Percentiles rank a stretch among this genome's conserved stretches.
Evolutionary conservation across 495 filamentous ascomycete genomes (phyloP).

Genomic region (Xylaria curta): DNA sequence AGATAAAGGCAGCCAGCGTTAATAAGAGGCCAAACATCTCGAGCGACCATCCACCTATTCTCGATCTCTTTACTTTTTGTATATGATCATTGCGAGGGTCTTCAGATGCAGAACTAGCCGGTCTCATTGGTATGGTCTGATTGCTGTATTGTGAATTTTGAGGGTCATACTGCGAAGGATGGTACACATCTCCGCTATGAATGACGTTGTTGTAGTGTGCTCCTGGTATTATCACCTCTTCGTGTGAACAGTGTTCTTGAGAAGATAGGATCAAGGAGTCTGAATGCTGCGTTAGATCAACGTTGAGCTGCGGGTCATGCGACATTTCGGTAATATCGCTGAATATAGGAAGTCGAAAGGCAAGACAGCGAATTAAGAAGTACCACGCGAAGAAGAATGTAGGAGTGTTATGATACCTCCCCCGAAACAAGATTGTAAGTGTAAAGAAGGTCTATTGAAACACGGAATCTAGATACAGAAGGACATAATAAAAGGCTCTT

Average conservation of each 20-base stretch:
- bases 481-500: no score
- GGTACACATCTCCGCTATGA: not conserved
- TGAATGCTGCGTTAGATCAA: not conserved
- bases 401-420: no score
- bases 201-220: not conserved
- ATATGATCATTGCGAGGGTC: not conserved
- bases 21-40: not conserved
- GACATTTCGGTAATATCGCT: not conserved
- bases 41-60: not conserved
- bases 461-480: no score
- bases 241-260: not conserved
- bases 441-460: no score
- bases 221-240: not conserved
- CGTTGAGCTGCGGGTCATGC: not conserved
- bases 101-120: not conserved
- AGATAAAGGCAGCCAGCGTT: constrained; percentile 1
- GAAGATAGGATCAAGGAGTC: not conserved
- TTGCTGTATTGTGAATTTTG: not conserved
- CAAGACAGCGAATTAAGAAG: no score
- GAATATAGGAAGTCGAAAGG: no score
- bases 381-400: no score
- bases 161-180: not conserved
- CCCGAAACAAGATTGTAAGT: no score
- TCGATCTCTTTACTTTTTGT: not conserved
- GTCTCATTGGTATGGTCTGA: not conserved